Evolutionary conservation across 345 rosid genomes (phyloP).

Genomic region (Fremontodendron californicum): DNA sequence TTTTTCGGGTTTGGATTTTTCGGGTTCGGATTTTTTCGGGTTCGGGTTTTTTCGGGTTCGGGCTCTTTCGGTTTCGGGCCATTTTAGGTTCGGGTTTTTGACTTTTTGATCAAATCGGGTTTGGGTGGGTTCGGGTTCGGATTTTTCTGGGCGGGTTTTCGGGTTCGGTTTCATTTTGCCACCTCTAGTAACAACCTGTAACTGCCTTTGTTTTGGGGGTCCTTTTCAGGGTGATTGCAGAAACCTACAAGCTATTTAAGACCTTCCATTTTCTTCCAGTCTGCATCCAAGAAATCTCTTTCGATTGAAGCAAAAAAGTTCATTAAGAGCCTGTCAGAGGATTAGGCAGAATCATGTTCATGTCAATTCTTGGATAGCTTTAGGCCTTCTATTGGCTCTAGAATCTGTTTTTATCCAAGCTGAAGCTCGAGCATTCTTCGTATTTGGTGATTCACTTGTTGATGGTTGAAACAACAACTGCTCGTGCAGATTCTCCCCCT

Average conservation of each 20-base stretch:
- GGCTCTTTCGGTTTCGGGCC: too few relatives aligned
- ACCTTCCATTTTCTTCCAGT: neutral
- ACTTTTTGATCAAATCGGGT: too few relatives aligned
- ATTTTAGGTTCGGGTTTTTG: too few relatives aligned
- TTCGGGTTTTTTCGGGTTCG: too few relatives aligned
- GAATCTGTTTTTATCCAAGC: neutral
- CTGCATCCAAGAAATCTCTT: neutral
- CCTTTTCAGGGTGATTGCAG: neutral
- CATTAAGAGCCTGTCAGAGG: neutral
- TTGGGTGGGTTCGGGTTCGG: too few relatives aligned
- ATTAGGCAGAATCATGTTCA: neutral
- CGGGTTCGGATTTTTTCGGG: too few relatives aligned
- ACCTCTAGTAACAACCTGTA: neutral
- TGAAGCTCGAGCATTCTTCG: conserved; percentile 61
- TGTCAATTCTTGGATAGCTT: conserved; percentile 20
- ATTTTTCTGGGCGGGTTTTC: too few relatives aligned
- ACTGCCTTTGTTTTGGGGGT: neutral
- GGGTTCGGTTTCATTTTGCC: too few relatives aligned
- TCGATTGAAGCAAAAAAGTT: neutral
- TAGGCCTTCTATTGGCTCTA: conserved; percentile 11
- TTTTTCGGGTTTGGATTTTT: too few relatives aligned
- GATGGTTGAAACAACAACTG: conserved; percentile 75
- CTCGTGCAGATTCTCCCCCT: conserved; percentile 70
- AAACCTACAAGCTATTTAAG: conserved; percentile 1
- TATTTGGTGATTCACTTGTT: conserved; percentile 79